Evolutionary conservation across 148 eudicot species (phyloP), one percentile per base, ranked within the genome.

Genomic region (Rhododendron henanense): DNA sequence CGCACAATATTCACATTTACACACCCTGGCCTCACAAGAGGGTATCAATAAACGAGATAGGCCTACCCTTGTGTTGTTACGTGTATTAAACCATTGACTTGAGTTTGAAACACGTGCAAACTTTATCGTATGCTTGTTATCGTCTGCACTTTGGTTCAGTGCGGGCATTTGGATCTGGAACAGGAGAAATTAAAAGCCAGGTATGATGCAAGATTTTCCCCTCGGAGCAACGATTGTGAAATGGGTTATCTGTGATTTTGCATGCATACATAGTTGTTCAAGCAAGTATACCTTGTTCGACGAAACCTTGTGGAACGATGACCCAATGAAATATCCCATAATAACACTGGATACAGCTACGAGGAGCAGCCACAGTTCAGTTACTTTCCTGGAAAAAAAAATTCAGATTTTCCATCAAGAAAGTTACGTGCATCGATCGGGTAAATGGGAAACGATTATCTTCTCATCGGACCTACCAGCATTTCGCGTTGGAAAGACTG

Each of bases 251-350:
- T 21, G 44, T 41, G 9, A 15, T 25, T 53, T 3, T n/a, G 41
- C 35, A 77, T 80, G 28, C 35, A 51, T 25, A 31, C 31, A 25
- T 31, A 51, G n/a, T 28, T 80, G 50, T 84, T 28, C 41, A 57
- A 55, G 13, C 18, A 33, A 13, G 39, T 55, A 13, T 85, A 77
- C 86, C 86, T 77, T 57, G 45, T 35, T 37, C 2, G 21, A 45
- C 6, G 86, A 78, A 85, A 57, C 10, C 1, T 14, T 77, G 61
- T 25, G 74, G 13, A 85, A 35, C 3, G 86, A 76, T 23, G 81
- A 85, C 4, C 86, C 86, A 35, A 85, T 85, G 45, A 85, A 41
- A 59, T 85, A 85, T 77, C 86, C 86, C 47, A 78, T 25, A 13
- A 77, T 21, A 63, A 85, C 65, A 57, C 86, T 85, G 57, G 73